Conservation (phyloP, 1,139 yeast genomes). For the Hyphopichia wangnamkhiaoensis region DNA sequence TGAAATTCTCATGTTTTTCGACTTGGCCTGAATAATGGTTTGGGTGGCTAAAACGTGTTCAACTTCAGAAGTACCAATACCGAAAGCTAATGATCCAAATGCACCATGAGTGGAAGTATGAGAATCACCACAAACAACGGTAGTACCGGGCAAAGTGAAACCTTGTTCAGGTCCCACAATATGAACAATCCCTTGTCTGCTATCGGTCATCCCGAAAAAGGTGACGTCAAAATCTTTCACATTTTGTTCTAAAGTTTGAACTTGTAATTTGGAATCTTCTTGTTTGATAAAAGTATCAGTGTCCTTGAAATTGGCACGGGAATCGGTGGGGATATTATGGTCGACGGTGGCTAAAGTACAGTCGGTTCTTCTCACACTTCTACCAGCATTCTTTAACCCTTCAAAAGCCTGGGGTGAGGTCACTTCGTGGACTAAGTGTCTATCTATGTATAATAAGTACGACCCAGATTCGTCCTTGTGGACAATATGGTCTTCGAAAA, state of each 20-base stretch:
- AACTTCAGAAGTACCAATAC: slow-evolving; percentile 98
- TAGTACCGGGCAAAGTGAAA: slow-evolving; percentile 95
- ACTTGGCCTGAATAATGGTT: slow-evolving; percentile 89
- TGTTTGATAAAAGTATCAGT: slow-evolving; percentile 84
- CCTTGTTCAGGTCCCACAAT: slow-evolving; percentile 99
- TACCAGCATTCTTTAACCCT: slow-evolving; percentile 83
- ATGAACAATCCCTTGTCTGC: slow-evolving; percentile 96
- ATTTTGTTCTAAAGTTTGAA: slow-evolving; percentile 86
- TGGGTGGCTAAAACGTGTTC: slow-evolving; percentile 98
- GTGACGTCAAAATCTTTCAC: slow-evolving; percentile 87
- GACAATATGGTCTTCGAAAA: slow-evolving; percentile 90
- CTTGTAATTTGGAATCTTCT: slow-evolving; percentile 90
- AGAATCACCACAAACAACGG: slow-evolving; percentile 98
- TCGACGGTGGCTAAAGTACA: slow-evolving; percentile 97
- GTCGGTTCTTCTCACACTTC: slow-evolving; percentile 87
- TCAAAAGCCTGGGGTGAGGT: slow-evolving; percentile 99
- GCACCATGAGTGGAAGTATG: slow-evolving; percentile 99
- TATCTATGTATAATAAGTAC: slow-evolving; percentile 82
- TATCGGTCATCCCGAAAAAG: slow-evolving; percentile 91
- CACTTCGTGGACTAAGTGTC: slow-evolving; percentile 96
- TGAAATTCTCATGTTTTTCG: slow-evolving; percentile 89
- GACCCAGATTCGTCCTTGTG: slow-evolving; percentile 88
- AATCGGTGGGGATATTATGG: slow-evolving; percentile 93
- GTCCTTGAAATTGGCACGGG: slow-evolving; percentile 73
- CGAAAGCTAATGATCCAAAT: slow-evolving; percentile 96